Evolutionary conservation across 306 rosid genomes (phyloP), one percentile per base, ranked within the genome.

Genomic region (Glycine soja): DNA sequence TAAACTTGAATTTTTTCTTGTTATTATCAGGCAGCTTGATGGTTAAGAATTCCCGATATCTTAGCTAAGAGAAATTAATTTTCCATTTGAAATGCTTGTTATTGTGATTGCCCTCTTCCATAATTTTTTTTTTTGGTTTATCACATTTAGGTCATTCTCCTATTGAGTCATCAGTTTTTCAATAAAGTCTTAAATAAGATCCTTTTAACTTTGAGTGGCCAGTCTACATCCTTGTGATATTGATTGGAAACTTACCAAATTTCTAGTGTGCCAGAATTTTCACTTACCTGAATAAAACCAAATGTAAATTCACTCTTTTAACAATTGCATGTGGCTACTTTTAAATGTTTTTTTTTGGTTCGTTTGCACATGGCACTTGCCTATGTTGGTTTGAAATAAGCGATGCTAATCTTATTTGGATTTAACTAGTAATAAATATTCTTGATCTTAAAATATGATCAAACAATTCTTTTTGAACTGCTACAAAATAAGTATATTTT

Each of bases 321-420:
- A 19, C 56, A 76, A 57, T 15, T 46, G 62, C 67, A 80, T 67
- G 34, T 65, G 15, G 36, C 36, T 51, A 19, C 47, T 72, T 64
- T 32, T 50, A 38, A 52, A 77, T 46, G n/a, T 66, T 73, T 9
- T 73, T 9, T 8, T 52, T 16, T 40, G 38, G 71, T 36, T 36
- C 5, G 40, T 36, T 36, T 36, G 40, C 42, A 30, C 15, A 61
- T 30, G 43, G 12, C 8, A 2, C 10, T 62, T 62, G 68, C 68
- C 40, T 11, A 62, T 40, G 43, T 62, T 32, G 16, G 43, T 30
- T 62, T 12, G 38, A 12, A 32, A 62, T 62, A 32, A 24, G 15
- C 43, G 6, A 61, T 30, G 43, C 40, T 12, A 34, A 34, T 13
- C 46, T 34, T 62, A 62, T 10, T 9, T 10, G 38, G 66, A 59